These are phyloP conservation scores for Penicillium sp. DNA, from an alignment of 2,329 filamentous ascomycete species.

Conservation along the genomic window DNA sequence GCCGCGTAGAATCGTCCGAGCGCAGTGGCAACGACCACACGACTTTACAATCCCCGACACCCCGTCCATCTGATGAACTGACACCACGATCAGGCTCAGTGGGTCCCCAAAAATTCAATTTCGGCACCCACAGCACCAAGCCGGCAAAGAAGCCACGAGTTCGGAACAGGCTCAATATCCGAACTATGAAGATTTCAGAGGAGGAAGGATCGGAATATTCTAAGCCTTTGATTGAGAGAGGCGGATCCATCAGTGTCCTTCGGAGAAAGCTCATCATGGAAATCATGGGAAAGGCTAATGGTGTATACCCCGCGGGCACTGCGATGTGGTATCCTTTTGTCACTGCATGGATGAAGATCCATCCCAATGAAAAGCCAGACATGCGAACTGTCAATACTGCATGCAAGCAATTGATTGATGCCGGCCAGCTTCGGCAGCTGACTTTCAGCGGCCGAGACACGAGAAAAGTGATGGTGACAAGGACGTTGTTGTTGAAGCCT, in stretches of 20 bases:
- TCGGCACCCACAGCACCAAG: background rate
- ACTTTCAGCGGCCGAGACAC: conserved; percentile 44
- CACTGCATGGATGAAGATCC: conserved; percentile 44
- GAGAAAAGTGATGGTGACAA: conserved; percentile 43
- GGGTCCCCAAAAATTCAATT: background rate
- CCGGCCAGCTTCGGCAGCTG: conserved; percentile 45
- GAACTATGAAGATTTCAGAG: background rate
- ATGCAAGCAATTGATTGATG: conserved; percentile 44
- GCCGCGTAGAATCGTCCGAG: conserved; percentile 1
- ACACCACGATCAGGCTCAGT: background rate
- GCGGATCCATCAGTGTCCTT: conserved; percentile 39
- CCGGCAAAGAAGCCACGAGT: background rate
- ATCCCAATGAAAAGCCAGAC: conserved; percentile 42
- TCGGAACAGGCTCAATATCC: background rate
- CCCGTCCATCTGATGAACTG: background rate
- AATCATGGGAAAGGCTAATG: conserved; percentile 46
- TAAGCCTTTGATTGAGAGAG: conserved; percentile 18
- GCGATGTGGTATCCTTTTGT: conserved; percentile 50
- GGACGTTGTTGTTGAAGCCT: conserved; percentile 43
- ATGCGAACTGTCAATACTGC: conserved; percentile 45
- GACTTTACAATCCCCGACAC: background rate
- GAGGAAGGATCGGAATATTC: background rate
- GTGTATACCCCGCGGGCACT: conserved; percentile 48
- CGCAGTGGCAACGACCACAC: background rate
- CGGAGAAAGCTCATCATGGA: conserved; percentile 47